Base-by-base conservation (phyloP, 345 rosid species). In the Psidium friedrichsthalianum region DNA sequence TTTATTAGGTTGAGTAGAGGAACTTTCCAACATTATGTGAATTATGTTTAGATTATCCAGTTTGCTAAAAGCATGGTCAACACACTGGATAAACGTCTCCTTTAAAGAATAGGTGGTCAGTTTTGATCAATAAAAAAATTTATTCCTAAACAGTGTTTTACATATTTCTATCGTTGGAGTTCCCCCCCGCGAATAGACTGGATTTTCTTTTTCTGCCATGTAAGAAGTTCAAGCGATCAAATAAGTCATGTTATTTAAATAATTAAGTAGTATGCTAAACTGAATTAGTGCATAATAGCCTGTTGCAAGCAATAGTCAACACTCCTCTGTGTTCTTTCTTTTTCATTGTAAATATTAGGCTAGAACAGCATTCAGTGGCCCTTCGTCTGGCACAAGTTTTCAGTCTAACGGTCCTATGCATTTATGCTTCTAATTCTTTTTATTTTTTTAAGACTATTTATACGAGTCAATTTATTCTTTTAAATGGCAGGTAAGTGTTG, bases 401-500 rank as follows among this genome's bases (percentile, higher is more conserved):
- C 74, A n/a, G 36, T 53, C 25, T 51, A 42, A 21, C 11, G 1
- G 74, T 84, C 51, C 51, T 21, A 29, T 64, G 49, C 47, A 84
- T 29, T 74, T 64, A 51, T 56, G 55, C 55, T 53, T 53, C 27
- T 47, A 53, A 13, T 80, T 42, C 49, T 10, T 84, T 49, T 84
- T 57, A 15, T 55, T 86, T 80, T 56, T 69, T 53, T 78, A 27
- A 51, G 24, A 59, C 51, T 36, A 53, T 83, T 80, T 76, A 27
- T 53, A 82, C 4, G 5, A 49, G 11, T 53, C 21, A 25, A 74
- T 83, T 40, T 32, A 42, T 85, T 52, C 86, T 83, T 59, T 42
- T 89, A 84, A 51, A 53, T 59, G 82, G 27, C 86, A 97, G 99
- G 97, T 89, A 86, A 95, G 98, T 92, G 88, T 97, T 82, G 89